These are phyloP conservation scores for Dioscorea alata DNA, from an alignment of 106 monocot species.

Conservation along the genomic window DNA sequence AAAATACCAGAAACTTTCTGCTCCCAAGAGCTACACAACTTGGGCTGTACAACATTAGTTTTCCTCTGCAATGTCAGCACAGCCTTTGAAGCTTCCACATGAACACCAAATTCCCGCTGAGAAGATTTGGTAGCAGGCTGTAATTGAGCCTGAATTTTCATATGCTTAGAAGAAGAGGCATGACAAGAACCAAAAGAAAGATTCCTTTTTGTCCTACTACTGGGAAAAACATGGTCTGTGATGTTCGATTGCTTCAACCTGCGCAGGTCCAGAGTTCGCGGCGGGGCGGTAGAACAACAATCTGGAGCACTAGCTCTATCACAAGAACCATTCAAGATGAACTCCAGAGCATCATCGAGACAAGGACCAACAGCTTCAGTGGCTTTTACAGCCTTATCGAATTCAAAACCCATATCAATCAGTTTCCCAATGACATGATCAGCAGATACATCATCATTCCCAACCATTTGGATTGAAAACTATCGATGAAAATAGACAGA, in stretches of 20 bases:
- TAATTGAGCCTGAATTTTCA: background rate
- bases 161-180: conserved; percentile 9
- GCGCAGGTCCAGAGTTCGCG: background rate
- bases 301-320: conserved; percentile 1
- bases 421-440: conserved; percentile 72
- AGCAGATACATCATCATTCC: conserved; percentile 16
- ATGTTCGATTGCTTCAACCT: conserved; percentile 68
- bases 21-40: conserved; percentile 17
- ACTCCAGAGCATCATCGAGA: conserved; percentile 67
- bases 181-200: conserved; percentile 7
- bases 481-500: too few relatives aligned
- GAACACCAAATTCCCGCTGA: background rate
- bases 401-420: conserved; percentile 92
- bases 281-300: background rate
- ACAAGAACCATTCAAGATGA: conserved; percentile 44
- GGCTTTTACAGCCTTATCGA: conserved; percentile 39
- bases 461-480: too few relatives aligned
- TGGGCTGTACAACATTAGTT: too few relatives aligned
- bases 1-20: conserved; percentile 32
- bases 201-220: conserved; percentile 16
- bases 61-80: too few relatives aligned
- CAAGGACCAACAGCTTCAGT: conserved; percentile 55
- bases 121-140: background rate
- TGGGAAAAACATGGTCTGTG: conserved; percentile 36
- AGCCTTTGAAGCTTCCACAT: conserved; percentile 1